Evolutionary conservation across 805 yeast genomes (phyloP).

Genomic region (Scheffersomyces coipomensis): DNA sequence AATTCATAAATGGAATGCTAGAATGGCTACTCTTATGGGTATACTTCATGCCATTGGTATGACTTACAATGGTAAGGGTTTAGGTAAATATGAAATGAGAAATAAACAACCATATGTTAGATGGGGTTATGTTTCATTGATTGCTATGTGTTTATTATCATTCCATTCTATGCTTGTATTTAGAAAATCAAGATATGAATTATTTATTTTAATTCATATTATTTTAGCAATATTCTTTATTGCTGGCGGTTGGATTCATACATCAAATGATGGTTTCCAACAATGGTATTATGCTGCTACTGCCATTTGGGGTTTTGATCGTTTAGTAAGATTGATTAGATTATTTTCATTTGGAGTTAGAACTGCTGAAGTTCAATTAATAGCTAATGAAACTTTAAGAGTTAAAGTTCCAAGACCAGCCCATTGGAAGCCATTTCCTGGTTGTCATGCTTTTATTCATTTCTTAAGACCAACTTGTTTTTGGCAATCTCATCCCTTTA

Average conservation of each 20-base stretch:
- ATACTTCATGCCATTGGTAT: constrained; percentile 58
- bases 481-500: constrained; percentile 49
- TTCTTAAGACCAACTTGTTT: constrained; percentile 37
- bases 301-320: constrained; percentile 38
- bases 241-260: constrained; percentile 57
- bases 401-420: constrained; percentile 48
- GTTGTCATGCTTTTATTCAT: constrained; percentile 38
- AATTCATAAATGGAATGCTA: constrained; percentile 67
- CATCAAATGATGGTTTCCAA: constrained; percentile 22
- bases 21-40: constrained; percentile 47
- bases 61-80: constrained; percentile 45
- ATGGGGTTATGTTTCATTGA: constrained; percentile 27
- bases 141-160: constrained; percentile 38
- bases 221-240: constrained; percentile 42
- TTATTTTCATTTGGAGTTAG: constrained; percentile 29
- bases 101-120: constrained; percentile 21
- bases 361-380: constrained; percentile 32
- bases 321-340: constrained; percentile 29
- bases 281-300: constrained; percentile 25
- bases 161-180: constrained; percentile 51
- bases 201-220: constrained; percentile 30
- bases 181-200: constrained; percentile 57
- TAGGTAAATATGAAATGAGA: constrained; percentile 30
- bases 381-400: constrained; percentile 43
- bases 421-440: constrained; percentile 40